Base-by-base conservation (phyloP, 1,284 basidiomycete species). In the Exsudoporus floridanus region DNA sequence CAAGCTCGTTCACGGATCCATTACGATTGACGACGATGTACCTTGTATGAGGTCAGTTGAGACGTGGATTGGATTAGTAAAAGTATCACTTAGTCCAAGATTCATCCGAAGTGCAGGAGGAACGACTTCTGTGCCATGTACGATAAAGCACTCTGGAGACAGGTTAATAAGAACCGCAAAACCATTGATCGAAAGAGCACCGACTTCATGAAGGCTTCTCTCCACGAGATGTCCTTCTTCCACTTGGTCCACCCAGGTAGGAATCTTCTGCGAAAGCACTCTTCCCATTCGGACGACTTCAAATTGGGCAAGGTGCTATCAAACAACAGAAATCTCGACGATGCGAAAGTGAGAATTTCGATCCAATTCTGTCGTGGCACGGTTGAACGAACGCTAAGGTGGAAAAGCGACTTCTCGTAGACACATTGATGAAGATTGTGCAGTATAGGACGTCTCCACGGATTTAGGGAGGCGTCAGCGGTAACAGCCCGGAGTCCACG, bases 301-400 rank as follows among this genome's bases (percentile, higher is more conserved):
- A 90, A 68, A 60, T 85, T 84, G 8, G 88, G 88, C 36, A 86
- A 67, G 13, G 84, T 83, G 23, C 80, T 74, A 36, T 86, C 78
- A 59, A 82, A 86, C 10, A 90, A 70, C 42, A 90, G 72, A 67
- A 82, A 88, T 4, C 74, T 66, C 0, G 86, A 74, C 31, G 72
- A 71, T 10, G 83, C 86, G 14, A 81, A 67, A 34, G 79, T 78
- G 45, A 89, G 65, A 37, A 90, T 82, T 53, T 88, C 84, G 43
- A 89, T 75, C 84, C 85, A 90, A 60, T 89, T 90, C 53, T 84
- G 81, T 37, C 83, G 75, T 7, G 88, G 87, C 2, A 89, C 83
- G 19, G 70, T 80, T 25, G 70, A 69, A 37, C 81, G 79, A 38
- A 85, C 77, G 57, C 82, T 78, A 34, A 90, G 74, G 60, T 84